These are phyloP conservation scores for Sparassis latifolia DNA, from an alignment of 1,284 basidiomycete genomes.

Conservation along the genomic window DNA sequence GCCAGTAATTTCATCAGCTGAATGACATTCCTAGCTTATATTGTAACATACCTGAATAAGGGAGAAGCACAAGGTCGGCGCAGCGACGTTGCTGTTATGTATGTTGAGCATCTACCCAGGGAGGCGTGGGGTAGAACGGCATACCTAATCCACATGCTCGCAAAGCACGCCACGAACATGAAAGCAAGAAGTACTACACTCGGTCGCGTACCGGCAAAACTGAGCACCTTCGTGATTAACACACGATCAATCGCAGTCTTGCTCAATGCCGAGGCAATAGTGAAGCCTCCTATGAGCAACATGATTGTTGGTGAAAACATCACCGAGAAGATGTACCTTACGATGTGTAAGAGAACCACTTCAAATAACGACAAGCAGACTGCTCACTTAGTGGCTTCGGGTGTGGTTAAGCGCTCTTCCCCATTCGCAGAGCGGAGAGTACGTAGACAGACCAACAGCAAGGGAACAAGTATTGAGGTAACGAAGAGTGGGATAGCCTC, in stretches of 20 bases:
- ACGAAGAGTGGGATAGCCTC: slow-evolving; percentile 98
- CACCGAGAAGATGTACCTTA: slow-evolving; percentile 66
- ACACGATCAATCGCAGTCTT: slow-evolving; percentile 98
- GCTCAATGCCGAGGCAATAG: slow-evolving; percentile 92
- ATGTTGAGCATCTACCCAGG: slow-evolving; percentile 13
- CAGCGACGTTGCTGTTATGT: slow-evolving; percentile 77
- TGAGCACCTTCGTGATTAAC: slow-evolving; percentile 88
- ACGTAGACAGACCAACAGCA: slow-evolving; percentile 82
- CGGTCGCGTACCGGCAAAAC: slow-evolving; percentile 85
- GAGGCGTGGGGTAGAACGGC: slow-evolving; percentile 22
- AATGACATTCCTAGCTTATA: neutral
- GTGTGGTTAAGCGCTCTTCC: slow-evolving; percentile 49
- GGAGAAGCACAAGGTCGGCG: slow-evolving; percentile 97
- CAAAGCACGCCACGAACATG: slow-evolving; percentile 97
- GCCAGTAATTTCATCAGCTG: neutral
- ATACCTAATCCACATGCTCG: slow-evolving; percentile 98
- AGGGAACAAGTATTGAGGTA: slow-evolving; percentile 86
- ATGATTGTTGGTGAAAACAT: slow-evolving; percentile 95
- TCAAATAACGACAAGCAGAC: slow-evolving; percentile 1
- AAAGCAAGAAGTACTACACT: slow-evolving; percentile 86
- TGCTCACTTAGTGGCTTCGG: slow-evolving; percentile 78
- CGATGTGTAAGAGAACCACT: slow-evolving; percentile 1
- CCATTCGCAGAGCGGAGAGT: slow-evolving; percentile 68
- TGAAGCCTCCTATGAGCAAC: slow-evolving; percentile 97
- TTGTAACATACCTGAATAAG: slow-evolving; percentile 66